phyloP scores from a whole-genome alignment of 2,329 filamentous ascomycete genomes.

The Nemania sp. region DNA sequence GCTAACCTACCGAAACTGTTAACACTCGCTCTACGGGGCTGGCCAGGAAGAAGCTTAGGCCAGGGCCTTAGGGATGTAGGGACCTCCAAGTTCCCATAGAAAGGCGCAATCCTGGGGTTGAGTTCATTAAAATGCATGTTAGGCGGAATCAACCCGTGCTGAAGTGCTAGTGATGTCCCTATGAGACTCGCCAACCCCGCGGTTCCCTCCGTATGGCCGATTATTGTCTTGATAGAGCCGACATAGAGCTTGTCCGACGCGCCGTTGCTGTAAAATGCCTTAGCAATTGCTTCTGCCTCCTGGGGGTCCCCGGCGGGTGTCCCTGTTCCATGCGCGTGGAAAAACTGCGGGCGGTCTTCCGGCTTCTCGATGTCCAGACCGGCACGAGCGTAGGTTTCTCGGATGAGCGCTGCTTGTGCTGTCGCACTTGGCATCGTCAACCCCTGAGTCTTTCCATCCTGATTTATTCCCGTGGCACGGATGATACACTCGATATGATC shows the following conservation, averaged over 20 bases:
- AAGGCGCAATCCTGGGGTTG: background rate
- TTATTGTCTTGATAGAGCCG: constrained; percentile 22
- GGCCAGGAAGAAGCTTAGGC: constrained; percentile 13
- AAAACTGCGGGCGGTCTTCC: constrained; percentile 25
- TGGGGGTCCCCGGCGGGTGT: constrained; percentile 34
- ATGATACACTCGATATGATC: constrained; percentile 44
- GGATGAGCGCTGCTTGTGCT: constrained; percentile 31
- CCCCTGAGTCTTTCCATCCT: constrained; percentile 30
- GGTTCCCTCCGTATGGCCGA: constrained; percentile 38
- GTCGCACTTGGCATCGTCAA: constrained; percentile 28
- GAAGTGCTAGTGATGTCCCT: background rate
- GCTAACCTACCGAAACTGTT: constrained; percentile 25
- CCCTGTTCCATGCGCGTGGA: constrained; percentile 35
- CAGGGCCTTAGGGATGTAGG: constrained; percentile 15
- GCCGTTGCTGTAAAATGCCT: background rate
- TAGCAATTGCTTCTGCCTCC: constrained; percentile 22
- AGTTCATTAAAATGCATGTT: constrained; percentile 1
- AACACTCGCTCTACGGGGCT: constrained; percentile 27
- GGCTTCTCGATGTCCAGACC: constrained; percentile 24
- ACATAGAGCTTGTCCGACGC: constrained; percentile 21
- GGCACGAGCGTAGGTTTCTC: constrained; percentile 20
- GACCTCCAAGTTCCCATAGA: constrained; percentile 24
- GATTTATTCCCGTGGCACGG: constrained; percentile 37
- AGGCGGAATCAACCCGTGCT: background rate
- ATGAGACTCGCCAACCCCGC: constrained; percentile 34